phyloP scores from a whole-genome alignment of 169 alveolate genomes.

The Plasmodium adleri region DNA sequence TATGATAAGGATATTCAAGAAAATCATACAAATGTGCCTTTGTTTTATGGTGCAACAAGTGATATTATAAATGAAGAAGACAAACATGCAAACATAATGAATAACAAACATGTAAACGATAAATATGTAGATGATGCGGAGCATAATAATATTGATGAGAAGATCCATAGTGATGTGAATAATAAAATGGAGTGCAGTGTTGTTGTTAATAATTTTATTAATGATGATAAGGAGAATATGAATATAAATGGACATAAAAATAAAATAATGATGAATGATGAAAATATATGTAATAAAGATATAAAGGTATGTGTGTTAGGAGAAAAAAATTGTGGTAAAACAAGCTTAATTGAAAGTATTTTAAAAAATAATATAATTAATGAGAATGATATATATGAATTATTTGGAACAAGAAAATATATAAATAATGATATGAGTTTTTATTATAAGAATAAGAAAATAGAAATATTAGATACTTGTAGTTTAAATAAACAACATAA shows the following conservation, averaged over 20 bases:
- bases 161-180: not conserved
- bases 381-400: constrained; percentile 37
- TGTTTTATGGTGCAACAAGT: not conserved
- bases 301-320: constrained; percentile 62
- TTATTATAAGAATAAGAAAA: constrained; percentile 22
- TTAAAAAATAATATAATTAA: constrained; percentile 35
- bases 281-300: not conserved
- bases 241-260: not conserved
- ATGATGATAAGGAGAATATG: not conserved
- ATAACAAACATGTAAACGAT: too few relatives aligned
- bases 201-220: not conserved
- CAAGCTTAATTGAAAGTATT: constrained; percentile 47
- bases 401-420: constrained; percentile 65
- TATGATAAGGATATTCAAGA: not conserved
- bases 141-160: not conserved
- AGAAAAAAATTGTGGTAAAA: constrained; percentile 64
- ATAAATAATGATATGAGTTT: constrained; percentile 34
- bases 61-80: not conserved
- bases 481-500: constrained; percentile 62
- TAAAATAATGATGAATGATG: not conserved
- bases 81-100: not conserved
- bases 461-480: constrained; percentile 52
- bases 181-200: not conserved
- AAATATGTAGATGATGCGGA: too few relatives aligned
- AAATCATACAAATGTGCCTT: not conserved